Conservation (phyloP, 2,329 filamentous ascomycete species). For the Chrysoporthe cubensis region DNA sequence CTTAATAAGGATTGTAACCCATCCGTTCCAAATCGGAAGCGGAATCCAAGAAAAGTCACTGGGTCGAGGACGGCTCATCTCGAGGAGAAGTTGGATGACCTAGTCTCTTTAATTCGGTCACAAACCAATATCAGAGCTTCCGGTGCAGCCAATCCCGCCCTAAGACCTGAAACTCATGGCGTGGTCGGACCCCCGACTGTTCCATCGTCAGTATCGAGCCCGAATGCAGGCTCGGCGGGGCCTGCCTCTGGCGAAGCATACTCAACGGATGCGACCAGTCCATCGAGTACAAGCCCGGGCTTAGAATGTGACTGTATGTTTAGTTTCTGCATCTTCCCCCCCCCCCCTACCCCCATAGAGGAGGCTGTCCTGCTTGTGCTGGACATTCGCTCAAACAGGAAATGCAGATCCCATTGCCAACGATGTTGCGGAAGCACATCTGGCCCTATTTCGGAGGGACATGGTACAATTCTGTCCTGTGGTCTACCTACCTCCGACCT, state of each 20-base stretch:
- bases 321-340: background rate
- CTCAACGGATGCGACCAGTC: constrained; percentile 7
- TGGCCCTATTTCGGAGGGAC: constrained; percentile 46
- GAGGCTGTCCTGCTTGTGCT: background rate
- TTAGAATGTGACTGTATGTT: constrained; percentile 12
- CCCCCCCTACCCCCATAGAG: background rate
- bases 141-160: background rate
- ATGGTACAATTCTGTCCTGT: constrained; percentile 50
- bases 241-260: background rate
- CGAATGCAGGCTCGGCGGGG: constrained; percentile 8
- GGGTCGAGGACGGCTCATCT: constrained; percentile 47
- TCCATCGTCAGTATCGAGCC: constrained; percentile 22
- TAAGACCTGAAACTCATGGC: background rate
- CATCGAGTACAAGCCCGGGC: background rate
- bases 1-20: constrained; percentile 53
- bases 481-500: constrained; percentile 42
- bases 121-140: constrained; percentile 31
- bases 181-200: constrained; percentile 7
- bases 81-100: constrained; percentile 53
- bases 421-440: constrained; percentile 43
- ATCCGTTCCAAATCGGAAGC: constrained; percentile 46
- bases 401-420: constrained; percentile 11
- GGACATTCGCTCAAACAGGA: background rate
- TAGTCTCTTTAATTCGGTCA: constrained; percentile 48
- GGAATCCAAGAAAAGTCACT: constrained; percentile 40